Evolutionary conservation across 1,284 basidiomycete genomes (phyloP).

Genomic region (Austroboletus novae-zelandiae): DNA sequence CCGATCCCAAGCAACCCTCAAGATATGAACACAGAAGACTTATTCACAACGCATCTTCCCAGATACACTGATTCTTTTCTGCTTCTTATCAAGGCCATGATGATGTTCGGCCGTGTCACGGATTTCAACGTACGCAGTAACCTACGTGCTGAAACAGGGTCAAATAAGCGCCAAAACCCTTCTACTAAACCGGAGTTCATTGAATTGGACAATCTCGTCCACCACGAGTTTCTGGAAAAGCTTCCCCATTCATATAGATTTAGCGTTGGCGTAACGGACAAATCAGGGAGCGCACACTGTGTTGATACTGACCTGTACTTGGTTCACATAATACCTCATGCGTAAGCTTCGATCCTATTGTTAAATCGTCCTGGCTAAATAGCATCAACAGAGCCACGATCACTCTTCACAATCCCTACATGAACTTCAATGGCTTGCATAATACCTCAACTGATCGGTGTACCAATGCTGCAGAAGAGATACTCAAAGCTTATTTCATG

Average conservation of each 20-base stretch:
- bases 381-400: slow-evolving; percentile 63
- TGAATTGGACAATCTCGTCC: slow-evolving; percentile 65
- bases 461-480: slow-evolving; percentile 66
- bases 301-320: slow-evolving; percentile 80
- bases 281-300: slow-evolving; percentile 46
- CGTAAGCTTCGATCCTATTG: slow-evolving; percentile 45
- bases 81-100: slow-evolving; percentile 73
- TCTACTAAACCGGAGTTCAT: slow-evolving; percentile 62
- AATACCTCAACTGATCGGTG: slow-evolving; percentile 68
- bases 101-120: slow-evolving; percentile 80
- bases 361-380: slow-evolving; percentile 6
- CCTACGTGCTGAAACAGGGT: slow-evolving; percentile 55
- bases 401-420: slow-evolving; percentile 77
- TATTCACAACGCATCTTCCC: slow-evolving; percentile 67
- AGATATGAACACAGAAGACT: slow-evolving; percentile 55
- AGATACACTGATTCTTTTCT: slow-evolving; percentile 78
- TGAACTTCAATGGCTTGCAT: slow-evolving; percentile 65
- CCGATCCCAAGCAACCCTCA: slow-evolving; percentile 69
- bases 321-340: slow-evolving; percentile 79
- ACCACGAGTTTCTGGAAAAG: slow-evolving; percentile 61
- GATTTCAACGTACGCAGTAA: slow-evolving; percentile 77
- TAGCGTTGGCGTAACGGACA: slow-evolving; percentile 57
- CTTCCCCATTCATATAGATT: slow-evolving; percentile 65
- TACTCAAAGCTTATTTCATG: slow-evolving; percentile 69
- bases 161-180: slow-evolving; percentile 66